Conservation (phyloP, 225 moss, liverwort and hornwort species). For the Bryum argenteum region DNA sequence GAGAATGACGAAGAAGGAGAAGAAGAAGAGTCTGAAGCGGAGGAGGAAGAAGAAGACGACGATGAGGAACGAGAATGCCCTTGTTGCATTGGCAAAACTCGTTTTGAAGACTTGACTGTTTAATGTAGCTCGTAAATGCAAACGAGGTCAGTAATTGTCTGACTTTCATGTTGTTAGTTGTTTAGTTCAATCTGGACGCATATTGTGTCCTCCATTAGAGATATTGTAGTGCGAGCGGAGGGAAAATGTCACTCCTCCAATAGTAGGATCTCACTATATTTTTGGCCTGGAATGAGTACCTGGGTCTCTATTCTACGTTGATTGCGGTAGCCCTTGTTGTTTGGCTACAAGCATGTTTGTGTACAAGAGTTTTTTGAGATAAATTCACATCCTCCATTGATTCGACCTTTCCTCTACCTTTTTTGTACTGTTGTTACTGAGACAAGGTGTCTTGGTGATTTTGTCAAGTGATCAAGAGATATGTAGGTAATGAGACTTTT, state of each 20-base stretch:
- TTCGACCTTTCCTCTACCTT: not conserved
- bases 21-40: constrained; percentile 44
- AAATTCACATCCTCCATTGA: not conserved
- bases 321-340: not conserved
- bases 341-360: not conserved
- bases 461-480: not conserved
- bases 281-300: constrained; percentile 13
- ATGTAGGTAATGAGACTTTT: not conserved
- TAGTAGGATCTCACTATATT: constrained; percentile 14
- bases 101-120: constrained; percentile 46
- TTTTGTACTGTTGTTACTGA: not conserved
- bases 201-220: constrained; percentile 34
- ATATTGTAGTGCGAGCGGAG: constrained; percentile 32
- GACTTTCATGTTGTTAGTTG: constrained; percentile 23
- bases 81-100: constrained; percentile 49
- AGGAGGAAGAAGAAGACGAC: constrained; percentile 35
- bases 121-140: constrained; percentile 1
- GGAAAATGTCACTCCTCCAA: constrained; percentile 44
- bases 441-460: not conserved
- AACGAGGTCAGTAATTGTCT: constrained; percentile 32
- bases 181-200: constrained; percentile 37
- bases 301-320: not conserved
- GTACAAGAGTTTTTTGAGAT: not conserved
- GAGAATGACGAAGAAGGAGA: constrained; percentile 64
- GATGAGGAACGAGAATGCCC: constrained; percentile 55